These are phyloP conservation scores for Suillus subaureus DNA, from an alignment of 768 basidiomycete species.

Conservation along the genomic window DNA sequence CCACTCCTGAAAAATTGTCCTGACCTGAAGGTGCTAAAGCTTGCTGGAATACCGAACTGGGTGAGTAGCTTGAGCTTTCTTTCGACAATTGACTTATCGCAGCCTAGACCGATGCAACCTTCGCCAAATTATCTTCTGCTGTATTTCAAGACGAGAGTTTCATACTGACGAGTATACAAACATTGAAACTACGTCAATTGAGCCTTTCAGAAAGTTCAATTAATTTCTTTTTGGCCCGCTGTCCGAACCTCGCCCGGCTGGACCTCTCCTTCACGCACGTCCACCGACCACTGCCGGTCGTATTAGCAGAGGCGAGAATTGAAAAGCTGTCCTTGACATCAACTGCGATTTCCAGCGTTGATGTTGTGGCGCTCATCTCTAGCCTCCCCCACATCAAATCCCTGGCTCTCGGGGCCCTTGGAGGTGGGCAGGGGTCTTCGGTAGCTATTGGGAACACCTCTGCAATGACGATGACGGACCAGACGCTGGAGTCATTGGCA, in stretches of 20 bases:
- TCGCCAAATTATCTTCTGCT: constrained; percentile 44
- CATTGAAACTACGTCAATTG: constrained; percentile 61
- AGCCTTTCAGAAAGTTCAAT: constrained; percentile 53
- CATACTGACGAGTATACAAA: constrained; percentile 44
- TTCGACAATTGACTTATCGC: not conserved
- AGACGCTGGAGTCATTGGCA: constrained; percentile 46
- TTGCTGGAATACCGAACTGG: constrained; percentile 65
- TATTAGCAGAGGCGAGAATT: not conserved
- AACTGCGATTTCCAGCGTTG: constrained; percentile 43
- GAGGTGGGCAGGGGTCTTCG: constrained; percentile 46
- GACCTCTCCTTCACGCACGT: constrained; percentile 68
- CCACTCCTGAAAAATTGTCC: constrained; percentile 40
- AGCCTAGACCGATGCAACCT: constrained; percentile 57
- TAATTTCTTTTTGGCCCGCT: constrained; percentile 41
- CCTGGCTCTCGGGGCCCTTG: constrained; percentile 61
- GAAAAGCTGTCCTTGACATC: constrained; percentile 70
- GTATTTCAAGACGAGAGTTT: constrained; percentile 25
- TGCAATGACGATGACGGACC: constrained; percentile 60
- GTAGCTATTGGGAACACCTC: constrained; percentile 47
- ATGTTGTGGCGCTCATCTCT: constrained; percentile 43
- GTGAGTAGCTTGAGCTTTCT: constrained; percentile 34
- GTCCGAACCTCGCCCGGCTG: constrained; percentile 54
- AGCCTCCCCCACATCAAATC: constrained; percentile 45
- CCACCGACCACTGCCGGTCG: constrained; percentile 41
- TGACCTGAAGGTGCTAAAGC: constrained; percentile 56